Evolutionary conservation across 345 rosid species (phyloP).

Genomic region (Melaleuca alternifolia): DNA sequence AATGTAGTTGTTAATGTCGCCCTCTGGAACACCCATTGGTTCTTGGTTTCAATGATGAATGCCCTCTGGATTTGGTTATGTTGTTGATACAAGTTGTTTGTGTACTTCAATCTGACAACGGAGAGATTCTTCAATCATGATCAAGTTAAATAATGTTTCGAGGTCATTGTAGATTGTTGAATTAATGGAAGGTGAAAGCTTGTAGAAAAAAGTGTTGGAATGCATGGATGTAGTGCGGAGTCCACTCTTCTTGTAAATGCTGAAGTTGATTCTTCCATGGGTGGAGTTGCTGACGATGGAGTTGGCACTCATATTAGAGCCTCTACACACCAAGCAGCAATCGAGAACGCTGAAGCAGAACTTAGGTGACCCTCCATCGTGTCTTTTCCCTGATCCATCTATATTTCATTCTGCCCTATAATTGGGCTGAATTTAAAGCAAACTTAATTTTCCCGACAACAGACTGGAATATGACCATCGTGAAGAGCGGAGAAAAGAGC

Average conservation of each 20-base stretch:
- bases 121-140: not conserved
- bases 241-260: constrained; percentile 70
- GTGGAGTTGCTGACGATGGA: constrained; percentile 91
- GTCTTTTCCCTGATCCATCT: not conserved
- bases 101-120: not conserved
- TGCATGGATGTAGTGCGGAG: constrained; percentile 70
- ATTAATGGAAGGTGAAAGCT: constrained; percentile 23
- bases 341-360: constrained; percentile 89
- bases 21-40: not conserved
- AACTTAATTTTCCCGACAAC: constrained; percentile 11
- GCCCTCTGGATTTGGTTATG: not conserved
- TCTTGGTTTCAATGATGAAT: not conserved
- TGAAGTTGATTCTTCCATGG: constrained; percentile 95
- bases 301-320: constrained; percentile 70
- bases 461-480: constrained; percentile 96
- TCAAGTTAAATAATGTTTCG: not conserved
- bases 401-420: not conserved
- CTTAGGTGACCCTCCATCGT: constrained; percentile 46
- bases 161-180: not conserved
- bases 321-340: constrained; percentile 73
- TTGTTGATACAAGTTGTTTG: not conserved
- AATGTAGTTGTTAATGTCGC: not conserved
- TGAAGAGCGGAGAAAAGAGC: constrained; percentile 85
- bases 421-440: not conserved
- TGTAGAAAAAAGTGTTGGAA: constrained; percentile 10